Base-by-base conservation (phyloP, 2,329 filamentous ascomycete species). In the Fusarium vanettenii region DNA sequence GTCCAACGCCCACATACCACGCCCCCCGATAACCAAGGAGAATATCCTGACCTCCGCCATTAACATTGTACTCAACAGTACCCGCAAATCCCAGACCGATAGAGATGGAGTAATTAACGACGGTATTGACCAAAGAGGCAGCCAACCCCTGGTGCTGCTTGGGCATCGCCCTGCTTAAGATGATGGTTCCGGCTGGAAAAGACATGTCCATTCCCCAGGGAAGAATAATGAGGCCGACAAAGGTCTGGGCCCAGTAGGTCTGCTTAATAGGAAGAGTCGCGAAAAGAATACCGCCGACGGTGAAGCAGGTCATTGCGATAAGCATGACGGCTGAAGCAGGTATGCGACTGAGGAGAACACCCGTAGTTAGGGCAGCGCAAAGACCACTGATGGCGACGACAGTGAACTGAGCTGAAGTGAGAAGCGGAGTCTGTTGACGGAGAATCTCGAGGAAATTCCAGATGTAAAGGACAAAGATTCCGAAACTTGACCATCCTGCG, bases 101-200 rank as follows among this genome's bases (percentile, higher is more conserved):
- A 1, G 88, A 89, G 43, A 92, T 92, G 69, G 86, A 87, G 78
- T 92, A 93, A 79, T 93, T 92, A 71, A 92, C 87, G 41, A 91
- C 83, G 0, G 90, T 92, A 65, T 87, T 89, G 59, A 92, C 87
- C 20, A 92, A 80, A 22, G 84, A 87, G 31, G 82, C 84, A 7
- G 80, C 84, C 14, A 85, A 80, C 20, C 84, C 83, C 76, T 85
- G 82, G 70, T 87, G 81, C 60, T 81, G 78, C 59, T 79, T 81
- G 20, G 60, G 60, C 60, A 52, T 82, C 20, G 80, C 83, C 70
- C 90, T 86, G 43, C 85, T 87, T n/a, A 92, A 82, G 20, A 92
- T 83, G 18, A 92, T 80, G 0, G 86, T 90, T 1, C 88, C 89
- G 0, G 89, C 87, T 0, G 91, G 90, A 74, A 91, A 91, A 10